A percentile compares a stretch with the other conserved stretches of the same genome.
phyloP scores from a whole-genome alignment of 2,329 filamentous ascomycete species.

The Fulvia fulva region DNA sequence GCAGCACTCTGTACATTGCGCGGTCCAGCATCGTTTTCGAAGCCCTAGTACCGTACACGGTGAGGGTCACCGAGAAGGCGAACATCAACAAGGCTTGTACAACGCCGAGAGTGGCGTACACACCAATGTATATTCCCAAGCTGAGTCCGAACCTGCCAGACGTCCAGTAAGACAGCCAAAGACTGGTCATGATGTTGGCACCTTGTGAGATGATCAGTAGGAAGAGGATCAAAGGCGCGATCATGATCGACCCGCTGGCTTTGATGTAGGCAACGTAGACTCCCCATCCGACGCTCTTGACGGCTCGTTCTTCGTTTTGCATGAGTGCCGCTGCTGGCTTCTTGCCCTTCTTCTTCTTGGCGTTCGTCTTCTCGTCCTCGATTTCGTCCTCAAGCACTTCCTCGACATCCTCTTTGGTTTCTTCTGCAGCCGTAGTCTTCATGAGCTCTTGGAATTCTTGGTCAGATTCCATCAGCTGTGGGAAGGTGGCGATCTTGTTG shows the following conservation, averaged over 20 bases:
- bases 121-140: slow-evolving; percentile 59
- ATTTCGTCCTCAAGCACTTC: slow-evolving; percentile 48
- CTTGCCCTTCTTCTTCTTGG: slow-evolving; percentile 53
- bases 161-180: slow-evolving; percentile 96
- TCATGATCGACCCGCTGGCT: slow-evolving; percentile 68
- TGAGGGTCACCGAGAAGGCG: slow-evolving; percentile 71
- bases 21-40: slow-evolving; percentile 77
- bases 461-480: slow-evolving; percentile 77
- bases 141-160: slow-evolving; percentile 66
- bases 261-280: slow-evolving; percentile 75
- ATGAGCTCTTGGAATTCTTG: slow-evolving; percentile 77
- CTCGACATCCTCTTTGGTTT: slow-evolving; percentile 35
- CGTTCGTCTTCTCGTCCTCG: slow-evolving; percentile 55
- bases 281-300: slow-evolving; percentile 71
- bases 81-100: slow-evolving; percentile 73
- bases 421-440: slow-evolving; percentile 64
- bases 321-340: slow-evolving; percentile 58
- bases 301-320: slow-evolving; percentile 69
- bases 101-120: slow-evolving; percentile 67
- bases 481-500: slow-evolving; percentile 81
- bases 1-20: slow-evolving; percentile 70
- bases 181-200: slow-evolving; percentile 77
- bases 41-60: slow-evolving; percentile 73
- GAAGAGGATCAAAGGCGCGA: slow-evolving; percentile 60
- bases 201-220: slow-evolving; percentile 71